Base-by-base conservation (phyloP, 352 stramenopile genomes). In the Plasmopara viticola region DNA sequence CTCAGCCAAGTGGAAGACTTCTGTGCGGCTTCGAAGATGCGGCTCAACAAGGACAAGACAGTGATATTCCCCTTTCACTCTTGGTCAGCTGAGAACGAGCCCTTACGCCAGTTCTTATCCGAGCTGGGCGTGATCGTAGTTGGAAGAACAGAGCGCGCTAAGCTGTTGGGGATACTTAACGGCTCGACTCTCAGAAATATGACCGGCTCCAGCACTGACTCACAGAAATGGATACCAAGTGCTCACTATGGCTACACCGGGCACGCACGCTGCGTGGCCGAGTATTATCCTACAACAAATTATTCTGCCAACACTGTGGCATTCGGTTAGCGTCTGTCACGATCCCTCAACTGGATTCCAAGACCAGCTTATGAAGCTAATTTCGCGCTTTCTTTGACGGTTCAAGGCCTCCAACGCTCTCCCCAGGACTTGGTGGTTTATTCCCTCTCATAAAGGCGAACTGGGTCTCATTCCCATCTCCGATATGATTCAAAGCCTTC, bases 331-430 rank as follows among this genome's bases (percentile, higher is more conserved):
- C 10, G 40, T 45, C 18, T 45, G 40, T 15, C 40, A 45, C 28
- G 13, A 31, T 30, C 40, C 40, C 5, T 7, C 10, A 30, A 45
- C 40, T 9, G 40, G 40, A 30, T 45, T 45, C 17, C 40, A 45
- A 45, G 15, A 45, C 18, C 40, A 45, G 18, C 15, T 45, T 31
- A 1, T 30, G 0, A 14, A 9, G n/a, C 15, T 45, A 2, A 45
- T 30, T 30, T 25, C 40, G 6, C 2, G 17, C n/a, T 45, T 45
- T 15, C n/a, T 45, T 10, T 45, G 40, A 2, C 40, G 17, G 9
- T 45, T 30, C 17, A 45, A 30, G 40, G 9, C 40, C 10, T 30
- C n/a, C n/a, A 45, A 30, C 18, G 40, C 40, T n/a, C n/a, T 45
- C 0, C 18, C n/a, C 3, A 28, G 6, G 1, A 6, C 6, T 4